Percentiles rank a stretch among this genome's conserved stretches.
Evolutionary conservation across 352 stramenopile genomes (phyloP).

Genomic region (Peronospora destructor): DNA sequence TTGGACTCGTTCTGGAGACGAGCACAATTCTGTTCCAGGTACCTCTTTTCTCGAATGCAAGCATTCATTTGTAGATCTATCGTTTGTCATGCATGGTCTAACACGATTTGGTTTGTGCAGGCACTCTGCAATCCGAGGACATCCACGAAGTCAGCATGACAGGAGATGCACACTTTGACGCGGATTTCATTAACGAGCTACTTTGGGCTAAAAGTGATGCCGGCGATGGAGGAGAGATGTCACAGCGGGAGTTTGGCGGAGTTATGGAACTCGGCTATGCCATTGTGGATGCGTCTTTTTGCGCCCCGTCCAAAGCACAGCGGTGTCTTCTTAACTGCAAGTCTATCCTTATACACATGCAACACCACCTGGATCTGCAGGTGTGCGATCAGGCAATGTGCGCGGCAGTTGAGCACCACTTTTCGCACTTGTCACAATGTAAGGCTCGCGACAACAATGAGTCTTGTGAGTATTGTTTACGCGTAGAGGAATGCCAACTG

Average conservation of each 20-base stretch:
- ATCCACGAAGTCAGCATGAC: constrained; percentile 15
- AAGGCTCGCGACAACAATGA: constrained; percentile 24
- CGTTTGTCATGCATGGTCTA: background rate
- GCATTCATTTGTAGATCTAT: background rate
- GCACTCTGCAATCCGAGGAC: constrained; percentile 2
- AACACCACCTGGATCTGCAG: constrained; percentile 52
- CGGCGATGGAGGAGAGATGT: constrained; percentile 9
- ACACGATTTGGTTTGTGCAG: constrained; percentile 7
- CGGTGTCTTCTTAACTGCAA: constrained; percentile 50
- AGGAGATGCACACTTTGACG: constrained; percentile 16
- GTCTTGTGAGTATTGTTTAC: constrained; percentile 52
- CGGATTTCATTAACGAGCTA: constrained; percentile 31
- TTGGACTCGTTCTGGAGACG: constrained; percentile 3
- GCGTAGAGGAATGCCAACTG: constrained; percentile 42
- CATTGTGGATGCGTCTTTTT: constrained; percentile 63
- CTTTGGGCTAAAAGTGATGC: constrained; percentile 19
- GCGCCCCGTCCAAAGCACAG: constrained; percentile 37
- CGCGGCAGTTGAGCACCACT: constrained; percentile 49
- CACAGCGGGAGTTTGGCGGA: constrained; percentile 32
- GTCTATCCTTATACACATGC: constrained; percentile 46
- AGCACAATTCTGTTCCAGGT: constrained; percentile 10
- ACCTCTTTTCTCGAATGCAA: background rate
- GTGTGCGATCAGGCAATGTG: constrained; percentile 53
- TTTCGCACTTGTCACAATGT: constrained; percentile 49
- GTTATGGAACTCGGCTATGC: constrained; percentile 39